These are phyloP conservation scores for Diacronema lutheri DNA, from an alignment of 78 protist species.

Conservation along the genomic window DNA sequence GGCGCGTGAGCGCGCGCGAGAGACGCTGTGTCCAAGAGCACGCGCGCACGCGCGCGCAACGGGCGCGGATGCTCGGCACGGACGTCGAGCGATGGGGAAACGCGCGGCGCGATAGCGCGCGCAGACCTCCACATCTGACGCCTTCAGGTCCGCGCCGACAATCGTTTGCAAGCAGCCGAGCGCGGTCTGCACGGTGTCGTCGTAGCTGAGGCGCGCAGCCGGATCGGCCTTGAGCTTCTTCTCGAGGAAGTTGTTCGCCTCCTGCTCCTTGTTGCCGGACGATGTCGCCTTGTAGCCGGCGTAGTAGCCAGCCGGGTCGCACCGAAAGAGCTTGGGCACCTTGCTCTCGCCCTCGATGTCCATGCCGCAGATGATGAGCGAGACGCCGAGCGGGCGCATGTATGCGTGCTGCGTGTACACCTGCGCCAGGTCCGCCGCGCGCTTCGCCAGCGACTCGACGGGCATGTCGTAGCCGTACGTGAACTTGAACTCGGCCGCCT, in stretches of 20 bases:
- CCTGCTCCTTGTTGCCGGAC: constrained; percentile 88
- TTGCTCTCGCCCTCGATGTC: constrained; percentile 30
- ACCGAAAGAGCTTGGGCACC: constrained; percentile 80
- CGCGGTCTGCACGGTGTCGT: constrained; percentile 84
- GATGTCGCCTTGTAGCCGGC: constrained; percentile 79
- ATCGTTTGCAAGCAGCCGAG: constrained; percentile 80
- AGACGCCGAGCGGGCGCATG: constrained; percentile 33
- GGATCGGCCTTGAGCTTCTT: constrained; percentile 87
- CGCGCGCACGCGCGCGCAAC: too few relatives aligned
- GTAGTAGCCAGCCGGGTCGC: constrained; percentile 92
- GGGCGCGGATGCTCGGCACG: too few relatives aligned
- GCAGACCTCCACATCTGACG: constrained; percentile 86
- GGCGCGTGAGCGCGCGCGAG: not conserved
- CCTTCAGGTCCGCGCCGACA: constrained; percentile 83
- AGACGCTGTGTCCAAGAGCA: not conserved
- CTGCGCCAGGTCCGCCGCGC: constrained; percentile 92
- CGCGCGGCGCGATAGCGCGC: too few relatives aligned
- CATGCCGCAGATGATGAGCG: constrained; percentile 25
- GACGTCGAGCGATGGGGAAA: too few relatives aligned
- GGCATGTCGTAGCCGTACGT: constrained; percentile 77
- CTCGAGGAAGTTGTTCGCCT: constrained; percentile 90
- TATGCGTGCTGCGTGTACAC: constrained; percentile 72
- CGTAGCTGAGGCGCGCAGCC: constrained; percentile 33
- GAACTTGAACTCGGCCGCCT: constrained; percentile 85
- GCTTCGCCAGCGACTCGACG: constrained; percentile 78